Conservation (phyloP, 108 stramenopile species). For the Nannochloropsis salina region DNA sequence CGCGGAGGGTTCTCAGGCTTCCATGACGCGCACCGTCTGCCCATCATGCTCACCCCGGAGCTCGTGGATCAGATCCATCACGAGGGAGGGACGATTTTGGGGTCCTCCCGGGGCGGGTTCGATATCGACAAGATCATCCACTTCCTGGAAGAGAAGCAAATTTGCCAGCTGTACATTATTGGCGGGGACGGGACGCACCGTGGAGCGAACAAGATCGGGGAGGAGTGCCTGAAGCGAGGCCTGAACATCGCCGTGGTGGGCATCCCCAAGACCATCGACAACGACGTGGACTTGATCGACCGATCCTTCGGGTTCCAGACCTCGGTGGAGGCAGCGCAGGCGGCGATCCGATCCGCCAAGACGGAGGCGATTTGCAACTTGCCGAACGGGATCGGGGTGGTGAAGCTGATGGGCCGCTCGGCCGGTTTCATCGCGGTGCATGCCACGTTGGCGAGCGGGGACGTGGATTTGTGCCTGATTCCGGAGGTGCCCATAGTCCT, state of each 20-base stretch:
- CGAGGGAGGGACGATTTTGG: slow-evolving; percentile 83
- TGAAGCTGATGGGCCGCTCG: slow-evolving; percentile 90
- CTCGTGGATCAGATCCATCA: slow-evolving; percentile 82
- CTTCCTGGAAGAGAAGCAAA: slow-evolving; percentile 60
- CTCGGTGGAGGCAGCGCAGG: slow-evolving; percentile 83
- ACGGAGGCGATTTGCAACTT: slow-evolving; percentile 90
- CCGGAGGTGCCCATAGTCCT: slow-evolving; percentile 90
- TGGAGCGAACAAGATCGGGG: slow-evolving; percentile 72
- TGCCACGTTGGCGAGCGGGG: slow-evolving; percentile 77
- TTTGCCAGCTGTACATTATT: slow-evolving; percentile 86
- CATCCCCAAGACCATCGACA: slow-evolving; percentile 81
- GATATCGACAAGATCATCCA: slow-evolving; percentile 75
- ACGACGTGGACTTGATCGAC: slow-evolving; percentile 92
- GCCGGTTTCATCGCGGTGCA: slow-evolving; percentile 67
- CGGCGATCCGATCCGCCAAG: slow-evolving; percentile 62
- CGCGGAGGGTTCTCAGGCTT: slow-evolving; percentile 87
- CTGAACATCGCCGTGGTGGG: slow-evolving; percentile 87
- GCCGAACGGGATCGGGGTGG: slow-evolving; percentile 90
- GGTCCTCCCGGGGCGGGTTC: slow-evolving; percentile 86
- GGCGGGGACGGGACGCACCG: slow-evolving; percentile 98
- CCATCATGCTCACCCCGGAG: slow-evolving; percentile 52
- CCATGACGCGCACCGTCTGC: slow-evolving; percentile 37
- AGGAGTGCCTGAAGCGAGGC: slow-evolving; percentile 53
- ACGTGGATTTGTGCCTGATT: slow-evolving; percentile 88
- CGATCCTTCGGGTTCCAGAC: slow-evolving; percentile 86